Base-by-base conservation (phyloP, 163 green algal species). In the Chlorella variabilis region DNA sequence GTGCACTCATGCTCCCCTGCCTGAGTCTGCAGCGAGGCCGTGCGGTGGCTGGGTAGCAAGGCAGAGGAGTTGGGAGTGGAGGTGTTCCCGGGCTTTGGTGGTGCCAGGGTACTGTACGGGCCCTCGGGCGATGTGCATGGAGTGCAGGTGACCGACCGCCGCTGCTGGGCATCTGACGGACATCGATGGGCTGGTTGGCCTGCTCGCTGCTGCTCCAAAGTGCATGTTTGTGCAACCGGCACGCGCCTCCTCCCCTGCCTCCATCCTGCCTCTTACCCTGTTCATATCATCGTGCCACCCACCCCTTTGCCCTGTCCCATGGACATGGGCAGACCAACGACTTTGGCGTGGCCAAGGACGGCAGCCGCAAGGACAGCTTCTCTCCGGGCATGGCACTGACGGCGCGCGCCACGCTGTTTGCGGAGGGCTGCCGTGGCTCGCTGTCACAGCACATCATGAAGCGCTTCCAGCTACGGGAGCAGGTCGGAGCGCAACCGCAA, bases 61-160 rank as follows among this genome's bases (percentile, higher is more conserved):
- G 95, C 96, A 31, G 94, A 98, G 87, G 91, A 89, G 31, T 38
- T 93, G 18, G 96, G 95, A 6, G 96, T 98, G 63, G 96, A 98
- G 62, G 88, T 98, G 18, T 97, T 92, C 83, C 91, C 95, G 4
- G 95, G 95, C 0, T 98, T 98, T 84, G 91, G 93, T 7, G 94
- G 76, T 54, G 79, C 65, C 25, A 78, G 92, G 70, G 75, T 98
- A 13, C 34, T 87, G 38, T 80, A 81, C 23, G 38, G 17, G 17
- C 58, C 41, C 25, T 31, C 11, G 41, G 82, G 42, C 27, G 71
- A 41, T 29, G 75, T 87, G 33, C 51, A 66, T 15, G 82, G 82
- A 27, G 65, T 87, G 54, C 75, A 81, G 75, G 75, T 71, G 73
- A 48, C 4, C 9, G 33, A 6, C 31, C 31, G 63, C 17, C 2